These are phyloP conservation scores for Diplodia scrobiculata DNA, from an alignment of 2,329 filamentous ascomycete genomes.

Conservation along the genomic window DNA sequence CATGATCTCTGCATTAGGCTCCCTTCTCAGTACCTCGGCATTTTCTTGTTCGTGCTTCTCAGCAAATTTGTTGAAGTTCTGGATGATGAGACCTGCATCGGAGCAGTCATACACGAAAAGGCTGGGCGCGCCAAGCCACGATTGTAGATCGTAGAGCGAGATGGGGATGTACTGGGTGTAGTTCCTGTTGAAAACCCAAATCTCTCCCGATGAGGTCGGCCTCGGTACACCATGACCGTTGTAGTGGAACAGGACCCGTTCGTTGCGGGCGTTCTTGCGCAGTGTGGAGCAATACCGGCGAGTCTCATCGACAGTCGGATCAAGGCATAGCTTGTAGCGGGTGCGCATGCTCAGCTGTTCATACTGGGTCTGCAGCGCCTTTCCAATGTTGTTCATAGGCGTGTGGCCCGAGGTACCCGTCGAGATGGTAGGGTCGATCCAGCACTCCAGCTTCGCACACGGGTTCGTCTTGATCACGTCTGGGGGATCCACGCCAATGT, in stretches of 20 bases:
- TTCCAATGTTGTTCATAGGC: slow-evolving; percentile 90
- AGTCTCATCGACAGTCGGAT: slow-evolving; percentile 95
- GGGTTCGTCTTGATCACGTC: slow-evolving; percentile 96
- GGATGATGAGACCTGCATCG: slow-evolving; percentile 91
- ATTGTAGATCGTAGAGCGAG: slow-evolving; percentile 89
- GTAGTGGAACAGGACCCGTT: slow-evolving; percentile 96
- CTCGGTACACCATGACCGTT: slow-evolving; percentile 97
- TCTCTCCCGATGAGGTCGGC: slow-evolving; percentile 91
- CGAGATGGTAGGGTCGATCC: slow-evolving; percentile 85
- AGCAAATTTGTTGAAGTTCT: slow-evolving; percentile 90
- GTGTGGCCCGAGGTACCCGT: slow-evolving; percentile 72
- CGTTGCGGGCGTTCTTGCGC: slow-evolving; percentile 89
- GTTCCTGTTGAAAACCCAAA: slow-evolving; percentile 99
- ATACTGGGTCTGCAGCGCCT: slow-evolving; percentile 93
- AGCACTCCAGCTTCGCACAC: slow-evolving; percentile 90
- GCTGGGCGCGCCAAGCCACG: slow-evolving; percentile 92
- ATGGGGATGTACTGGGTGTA: slow-evolving; percentile 99
- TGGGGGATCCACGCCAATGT: slow-evolving; percentile 95
- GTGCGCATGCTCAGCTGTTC: slow-evolving; percentile 92
- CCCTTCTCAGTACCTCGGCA: slow-evolving; percentile 70
- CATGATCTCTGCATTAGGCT: slow-evolving; percentile 66
- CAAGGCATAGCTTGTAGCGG: slow-evolving; percentile 95
- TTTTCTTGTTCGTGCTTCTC: slow-evolving; percentile 94
- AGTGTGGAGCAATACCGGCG: slow-evolving; percentile 94
- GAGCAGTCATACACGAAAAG: slow-evolving; percentile 98